These are phyloP conservation scores for Leishmania mexicana DNA, from an alignment of 208 protist genomes.

Conservation along the genomic window DNA sequence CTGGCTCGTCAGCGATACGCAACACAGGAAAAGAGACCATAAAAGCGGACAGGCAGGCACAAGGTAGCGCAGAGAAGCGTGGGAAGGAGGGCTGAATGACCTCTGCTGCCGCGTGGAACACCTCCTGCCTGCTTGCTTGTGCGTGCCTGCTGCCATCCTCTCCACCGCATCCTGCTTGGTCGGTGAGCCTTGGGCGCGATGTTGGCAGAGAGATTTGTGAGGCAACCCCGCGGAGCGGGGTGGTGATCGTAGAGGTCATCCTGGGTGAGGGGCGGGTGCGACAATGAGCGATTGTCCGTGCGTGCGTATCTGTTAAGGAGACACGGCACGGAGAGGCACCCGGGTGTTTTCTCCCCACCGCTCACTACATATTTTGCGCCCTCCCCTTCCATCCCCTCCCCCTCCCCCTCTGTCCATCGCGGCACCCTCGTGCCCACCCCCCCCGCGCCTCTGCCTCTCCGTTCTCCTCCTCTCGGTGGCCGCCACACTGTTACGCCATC, in stretches of 20 bases:
- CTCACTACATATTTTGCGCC: too few relatives aligned
- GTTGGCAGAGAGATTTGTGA: neutral
- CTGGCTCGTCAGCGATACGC: too few relatives aligned
- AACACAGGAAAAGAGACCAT: too few relatives aligned
- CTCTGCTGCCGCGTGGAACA: neutral
- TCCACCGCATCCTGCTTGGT: neutral
- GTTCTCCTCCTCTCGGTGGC: neutral
- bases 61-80: neutral
- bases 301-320: neutral
- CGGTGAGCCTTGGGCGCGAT: neutral
- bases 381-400: too few relatives aligned
- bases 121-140: constrained; percentile 6
- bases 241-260: neutral
- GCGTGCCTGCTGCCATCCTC: neutral
- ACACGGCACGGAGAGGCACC: neutral
- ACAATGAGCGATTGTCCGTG: neutral
- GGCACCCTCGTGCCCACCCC: neutral
- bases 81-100: neutral
- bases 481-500: neutral
- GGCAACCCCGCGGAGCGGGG: neutral
- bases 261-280: neutral
- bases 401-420: neutral
- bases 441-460: neutral
- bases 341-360: neutral
- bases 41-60: neutral